phyloP scores from a whole-genome alignment of 2,329 filamentous ascomycete species.

The Alternaria novae-zelandiae region DNA sequence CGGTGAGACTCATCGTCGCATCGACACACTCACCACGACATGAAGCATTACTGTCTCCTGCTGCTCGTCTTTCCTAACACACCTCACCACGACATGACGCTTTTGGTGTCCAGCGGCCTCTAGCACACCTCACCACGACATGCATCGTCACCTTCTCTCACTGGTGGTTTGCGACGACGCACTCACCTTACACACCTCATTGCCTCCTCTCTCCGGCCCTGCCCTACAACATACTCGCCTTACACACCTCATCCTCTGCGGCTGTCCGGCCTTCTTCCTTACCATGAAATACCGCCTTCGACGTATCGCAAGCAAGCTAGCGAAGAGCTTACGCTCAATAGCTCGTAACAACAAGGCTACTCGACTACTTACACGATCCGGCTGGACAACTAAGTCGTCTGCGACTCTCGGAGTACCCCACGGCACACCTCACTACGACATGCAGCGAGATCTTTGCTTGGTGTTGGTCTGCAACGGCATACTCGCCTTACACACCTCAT shows the following conservation, averaged over 20 bases:
- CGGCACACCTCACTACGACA: neutral
- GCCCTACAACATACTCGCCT: neutral
- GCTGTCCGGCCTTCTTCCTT: neutral
- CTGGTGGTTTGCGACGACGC: neutral
- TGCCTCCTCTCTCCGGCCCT: neutral
- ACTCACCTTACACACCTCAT: neutral
- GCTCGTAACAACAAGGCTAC: slow-evolving; percentile 33
- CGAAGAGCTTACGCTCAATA: slow-evolving; percentile 23
- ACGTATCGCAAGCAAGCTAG: neutral
- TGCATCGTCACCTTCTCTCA: neutral
- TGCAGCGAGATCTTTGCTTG: neutral
- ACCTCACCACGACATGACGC: neutral
- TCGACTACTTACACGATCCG: slow-evolving; percentile 53
- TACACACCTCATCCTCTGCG: neutral
- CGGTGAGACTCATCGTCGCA: fast-evolving
- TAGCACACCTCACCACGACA: neutral
- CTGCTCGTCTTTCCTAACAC: neutral
- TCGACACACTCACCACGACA: neutral
- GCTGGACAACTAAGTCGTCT: slow-evolving; percentile 45
- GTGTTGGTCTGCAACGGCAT: neutral
- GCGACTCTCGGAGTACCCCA: neutral
- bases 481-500: neutral
- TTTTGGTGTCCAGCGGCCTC: neutral
- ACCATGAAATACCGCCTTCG: neutral
- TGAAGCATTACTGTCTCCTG: neutral